A percentile compares a stretch with the other conserved stretches of the same genome.
Evolutionary conservation across 352 stramenopile species (phyloP).

Genomic region (Pythium phragmitis): DNA sequence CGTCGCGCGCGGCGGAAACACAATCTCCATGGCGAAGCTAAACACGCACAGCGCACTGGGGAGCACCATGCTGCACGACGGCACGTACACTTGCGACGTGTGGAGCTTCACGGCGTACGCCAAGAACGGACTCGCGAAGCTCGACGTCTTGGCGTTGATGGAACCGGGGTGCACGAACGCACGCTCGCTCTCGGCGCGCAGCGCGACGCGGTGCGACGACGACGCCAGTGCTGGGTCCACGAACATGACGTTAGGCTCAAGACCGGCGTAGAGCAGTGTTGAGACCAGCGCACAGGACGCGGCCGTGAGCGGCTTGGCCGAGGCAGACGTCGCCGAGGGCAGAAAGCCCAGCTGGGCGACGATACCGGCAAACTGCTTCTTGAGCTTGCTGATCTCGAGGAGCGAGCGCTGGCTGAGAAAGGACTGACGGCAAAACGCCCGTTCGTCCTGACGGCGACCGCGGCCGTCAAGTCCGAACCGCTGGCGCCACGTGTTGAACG

Average conservation of each 20-base stretch:
- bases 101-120: conserved; percentile 82
- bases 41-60: conserved; percentile 68
- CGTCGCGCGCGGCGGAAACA: conserved; percentile 40
- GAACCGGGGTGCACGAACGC: conserved; percentile 72
- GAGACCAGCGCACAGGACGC: conserved; percentile 60
- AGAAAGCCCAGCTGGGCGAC: conserved; percentile 73
- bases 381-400: conserved; percentile 68
- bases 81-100: conserved; percentile 82
- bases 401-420: conserved; percentile 63
- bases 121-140: conserved; percentile 61
- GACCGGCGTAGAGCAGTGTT: conserved; percentile 68
- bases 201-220: conserved; percentile 8
- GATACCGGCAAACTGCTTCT: conserved; percentile 69
- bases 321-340: conserved; percentile 1
- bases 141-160: conserved; percentile 64
- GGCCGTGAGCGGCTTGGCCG: conserved; percentile 34
- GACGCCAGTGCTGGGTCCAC: conserved; percentile 42
- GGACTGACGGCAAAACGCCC: conserved; percentile 66
- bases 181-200: conserved; percentile 35
- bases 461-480: conserved; percentile 1
- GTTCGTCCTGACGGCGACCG: conserved; percentile 29
- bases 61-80: conserved; percentile 62
- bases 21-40: conserved; percentile 55
- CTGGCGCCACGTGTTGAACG: conserved; percentile 60
- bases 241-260: conserved; percentile 93